A percentile compares a stretch with the other conserved stretches of the same genome.
Conservation (phyloP, 345 rosid genomes). For the Psidium guajava region DNA sequence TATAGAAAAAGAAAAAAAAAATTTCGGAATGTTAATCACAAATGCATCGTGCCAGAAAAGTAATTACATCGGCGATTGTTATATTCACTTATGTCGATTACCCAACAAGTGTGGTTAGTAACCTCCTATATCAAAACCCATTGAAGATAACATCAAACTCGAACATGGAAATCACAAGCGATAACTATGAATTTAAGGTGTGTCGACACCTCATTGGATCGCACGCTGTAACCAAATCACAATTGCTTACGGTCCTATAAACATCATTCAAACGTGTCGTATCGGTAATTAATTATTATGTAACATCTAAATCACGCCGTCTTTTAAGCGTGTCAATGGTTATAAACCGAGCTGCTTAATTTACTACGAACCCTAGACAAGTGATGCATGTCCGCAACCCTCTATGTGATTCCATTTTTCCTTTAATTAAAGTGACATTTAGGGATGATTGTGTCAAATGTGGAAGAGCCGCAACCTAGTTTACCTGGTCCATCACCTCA, state of each 20-base stretch:
- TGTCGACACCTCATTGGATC: not conserved
- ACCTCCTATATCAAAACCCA: not conserved
- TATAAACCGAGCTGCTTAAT: not conserved
- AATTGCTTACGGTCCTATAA: not conserved
- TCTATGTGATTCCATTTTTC: not conserved
- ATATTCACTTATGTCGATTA: not conserved
- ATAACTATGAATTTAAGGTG: not conserved
- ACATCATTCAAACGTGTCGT: not conserved
- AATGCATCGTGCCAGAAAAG: not conserved
- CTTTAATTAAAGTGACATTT: not conserved
- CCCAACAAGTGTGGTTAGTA: not conserved
- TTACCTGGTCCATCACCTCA: not conserved
- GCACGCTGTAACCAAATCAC: not conserved
- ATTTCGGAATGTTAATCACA: not conserved
- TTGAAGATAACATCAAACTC: not conserved
- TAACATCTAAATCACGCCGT: accelerated
- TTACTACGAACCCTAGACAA: not conserved
- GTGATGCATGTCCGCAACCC: not conserved
- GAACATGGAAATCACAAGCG: accelerated
- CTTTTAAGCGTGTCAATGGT: not conserved
- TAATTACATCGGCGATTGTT: not conserved
- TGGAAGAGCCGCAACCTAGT: not conserved
- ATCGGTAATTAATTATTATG: not conserved
- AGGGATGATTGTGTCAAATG: not conserved
- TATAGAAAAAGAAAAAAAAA: not conserved